A percentile compares a stretch with the other conserved stretches of the same genome.
Conservation (phyloP, 805 yeast species). For the Sugiyamaella valdiviana region DNA sequence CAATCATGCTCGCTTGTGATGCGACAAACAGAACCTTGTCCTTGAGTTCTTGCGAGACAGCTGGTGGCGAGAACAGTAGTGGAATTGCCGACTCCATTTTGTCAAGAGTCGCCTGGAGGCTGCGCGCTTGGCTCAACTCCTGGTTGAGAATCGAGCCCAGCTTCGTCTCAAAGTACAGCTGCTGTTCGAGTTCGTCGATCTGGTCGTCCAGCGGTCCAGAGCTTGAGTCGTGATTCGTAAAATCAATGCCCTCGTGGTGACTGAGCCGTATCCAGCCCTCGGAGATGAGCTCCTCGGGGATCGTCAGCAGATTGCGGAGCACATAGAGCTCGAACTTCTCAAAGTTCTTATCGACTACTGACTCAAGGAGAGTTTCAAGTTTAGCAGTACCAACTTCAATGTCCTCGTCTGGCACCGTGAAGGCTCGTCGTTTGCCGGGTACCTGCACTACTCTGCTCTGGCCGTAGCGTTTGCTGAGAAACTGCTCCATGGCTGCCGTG, state of each 20-base stretch:
- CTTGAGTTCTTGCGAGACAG: not conserved
- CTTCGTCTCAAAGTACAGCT: slow-evolving; percentile 8
- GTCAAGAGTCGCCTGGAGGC: not conserved
- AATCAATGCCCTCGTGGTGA: slow-evolving; percentile 51
- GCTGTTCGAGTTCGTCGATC: slow-evolving; percentile 16
- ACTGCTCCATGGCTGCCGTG: slow-evolving; percentile 68
- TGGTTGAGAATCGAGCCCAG: not conserved
- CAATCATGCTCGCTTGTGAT: not conserved
- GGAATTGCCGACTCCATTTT: not conserved
- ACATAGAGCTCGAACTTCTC: slow-evolving; percentile 82
- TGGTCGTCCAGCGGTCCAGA: slow-evolving; percentile 14
- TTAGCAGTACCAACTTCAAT: slow-evolving; percentile 74
- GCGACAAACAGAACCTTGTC: not conserved
- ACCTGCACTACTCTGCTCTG: slow-evolving; percentile 17
- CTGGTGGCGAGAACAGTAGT: not conserved
- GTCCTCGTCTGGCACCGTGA: slow-evolving; percentile 34
- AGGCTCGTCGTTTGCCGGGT: not conserved
- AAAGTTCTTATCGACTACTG: slow-evolving; percentile 70
- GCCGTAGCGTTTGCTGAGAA: slow-evolving; percentile 40
- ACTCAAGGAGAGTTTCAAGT: slow-evolving; percentile 68
- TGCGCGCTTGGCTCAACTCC: not conserved
- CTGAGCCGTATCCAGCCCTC: slow-evolving; percentile 61
- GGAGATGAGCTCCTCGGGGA: slow-evolving; percentile 59
- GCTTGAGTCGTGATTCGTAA: not conserved
- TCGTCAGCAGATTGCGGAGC: slow-evolving; percentile 63